phyloP scores from a whole-genome alignment of 495 filamentous ascomycete species.

The Physcia stellaris region DNA sequence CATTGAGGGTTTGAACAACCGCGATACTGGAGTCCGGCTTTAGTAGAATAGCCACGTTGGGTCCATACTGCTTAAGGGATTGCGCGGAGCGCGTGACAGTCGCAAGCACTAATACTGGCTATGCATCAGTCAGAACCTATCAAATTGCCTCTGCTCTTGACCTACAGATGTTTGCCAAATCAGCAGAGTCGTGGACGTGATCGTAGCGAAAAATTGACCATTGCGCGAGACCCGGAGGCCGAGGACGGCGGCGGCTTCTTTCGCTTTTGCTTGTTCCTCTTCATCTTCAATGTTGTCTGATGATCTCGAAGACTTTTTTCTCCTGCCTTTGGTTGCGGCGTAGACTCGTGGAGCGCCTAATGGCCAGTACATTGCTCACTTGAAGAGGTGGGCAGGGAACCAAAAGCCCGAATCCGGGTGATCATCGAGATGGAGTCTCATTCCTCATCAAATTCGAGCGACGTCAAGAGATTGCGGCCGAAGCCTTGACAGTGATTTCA shows the following conservation, averaged over 20 bases:
- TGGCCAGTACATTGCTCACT: conserved; percentile 90
- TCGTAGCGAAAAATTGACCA: conserved; percentile 78
- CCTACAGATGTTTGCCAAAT: conserved; percentile 92
- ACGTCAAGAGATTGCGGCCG: too few relatives aligned
- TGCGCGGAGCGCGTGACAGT: conserved; percentile 64
- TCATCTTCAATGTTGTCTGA: conserved; percentile 25
- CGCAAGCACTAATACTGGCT: conserved; percentile 85
- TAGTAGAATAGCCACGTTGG: conserved; percentile 70
- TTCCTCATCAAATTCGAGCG: too few relatives aligned
- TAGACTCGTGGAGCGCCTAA: conserved; percentile 82
- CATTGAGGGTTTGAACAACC: conserved; percentile 76
- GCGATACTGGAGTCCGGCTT: conserved; percentile 85
- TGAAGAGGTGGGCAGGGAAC: too few relatives aligned
- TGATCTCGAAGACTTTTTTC: conserved; percentile 20
- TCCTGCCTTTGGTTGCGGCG: conserved; percentile 51
- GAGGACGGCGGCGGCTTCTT: conserved; percentile 36
- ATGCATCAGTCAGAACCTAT: conserved; percentile 21
- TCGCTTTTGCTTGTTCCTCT: conserved; percentile 4
- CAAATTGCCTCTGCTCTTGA: conserved; percentile 8
- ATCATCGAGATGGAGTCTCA: too few relatives aligned
- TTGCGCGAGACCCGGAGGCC: conserved; percentile 66
- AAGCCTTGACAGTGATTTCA: too few relatives aligned
- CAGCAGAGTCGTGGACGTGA: conserved; percentile 67
- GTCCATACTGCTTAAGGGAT: conserved; percentile 72
- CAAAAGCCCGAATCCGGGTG: too few relatives aligned